Evolutionary conservation across 2,329 filamentous ascomycete species (phyloP), one percentile per base, ranked within the genome.

Genomic region (Chaetomium olivaceum): DNA sequence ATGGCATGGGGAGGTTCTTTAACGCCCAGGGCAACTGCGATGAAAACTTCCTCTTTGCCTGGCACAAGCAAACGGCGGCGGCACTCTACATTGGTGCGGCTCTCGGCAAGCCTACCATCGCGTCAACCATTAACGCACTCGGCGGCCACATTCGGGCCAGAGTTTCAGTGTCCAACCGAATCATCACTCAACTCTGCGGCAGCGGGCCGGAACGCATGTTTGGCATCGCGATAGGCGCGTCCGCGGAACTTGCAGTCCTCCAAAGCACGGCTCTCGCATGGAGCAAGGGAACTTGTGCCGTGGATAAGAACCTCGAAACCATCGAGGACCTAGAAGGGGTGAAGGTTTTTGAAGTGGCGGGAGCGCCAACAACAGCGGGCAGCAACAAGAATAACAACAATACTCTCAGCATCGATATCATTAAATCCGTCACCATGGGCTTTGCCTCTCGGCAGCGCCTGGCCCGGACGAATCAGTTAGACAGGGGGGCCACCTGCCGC

Each of bases 1-100:
- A 56, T 3, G 54, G 54, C 54, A 56, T 56, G 54, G 9, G n/a
- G n/a, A 11, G 23, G 19, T 56, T 56, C 31, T 56, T 56, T 11
- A n/a, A 36, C n/a, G 31, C 54, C n/a, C n/a, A 16, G 25, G 54
- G 39, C n/a, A 56, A 56, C 54, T 56, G 54, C n/a, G 54, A 56
- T 31, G 54, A 56, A n/a, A 39, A 14, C n/a, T 56, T 56, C n/a
- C 54, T 56, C 1, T 56, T 56, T 27, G 54, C 54, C n/a, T 56
- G n/a, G 14, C 54, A 56, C 31, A 36, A 56, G 19, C 54, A 56
- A 31, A 56, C 31, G 31, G 54, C n/a, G 23, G 54, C 54, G 3
- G n/a, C 27, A 31, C 8, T 56, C 8, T 16, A 56, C 54, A 56
- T 56, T 56, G 54, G 54, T 31, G 54, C 54, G 14, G 54, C 14